Evolutionary conservation across 441 rosid genomes (phyloP).

Genomic region (Eruca vesicaria): DNA sequence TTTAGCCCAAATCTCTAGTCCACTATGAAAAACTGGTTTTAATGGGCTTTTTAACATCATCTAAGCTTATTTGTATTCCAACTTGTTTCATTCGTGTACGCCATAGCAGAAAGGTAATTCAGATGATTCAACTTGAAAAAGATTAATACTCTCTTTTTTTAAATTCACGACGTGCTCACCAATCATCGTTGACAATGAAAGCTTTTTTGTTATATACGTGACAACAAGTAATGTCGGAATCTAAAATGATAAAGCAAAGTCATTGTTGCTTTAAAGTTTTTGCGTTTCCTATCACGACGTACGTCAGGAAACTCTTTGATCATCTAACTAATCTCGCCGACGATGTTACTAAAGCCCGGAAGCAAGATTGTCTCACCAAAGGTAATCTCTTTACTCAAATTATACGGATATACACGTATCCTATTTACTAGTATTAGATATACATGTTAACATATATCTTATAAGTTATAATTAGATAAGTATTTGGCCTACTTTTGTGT

Average conservation of each 20-base stretch:
- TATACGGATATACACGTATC: not conserved
- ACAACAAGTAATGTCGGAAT: constrained; percentile 17
- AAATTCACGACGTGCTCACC: constrained; percentile 22
- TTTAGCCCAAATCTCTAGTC: not conserved
- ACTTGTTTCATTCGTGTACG: not conserved
- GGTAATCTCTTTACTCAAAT: constrained; percentile 12
- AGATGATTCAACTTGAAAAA: not conserved
- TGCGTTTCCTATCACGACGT: not conserved
- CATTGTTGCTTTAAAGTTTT: not conserved
- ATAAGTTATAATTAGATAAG: not conserved
- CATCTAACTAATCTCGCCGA: not conserved
- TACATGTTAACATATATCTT: not conserved
- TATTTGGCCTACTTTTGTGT: not conserved
- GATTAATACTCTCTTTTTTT: not conserved
- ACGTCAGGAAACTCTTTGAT: constrained; percentile 8
- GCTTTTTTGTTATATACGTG: constrained; percentile 16
- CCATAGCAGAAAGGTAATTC: constrained; percentile 2
- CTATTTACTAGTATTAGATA: not conserved
- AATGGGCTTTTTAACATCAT: not conserved
- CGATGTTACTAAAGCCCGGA: constrained; percentile 19
- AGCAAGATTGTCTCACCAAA: constrained; percentile 14
- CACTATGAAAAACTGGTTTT: not conserved
- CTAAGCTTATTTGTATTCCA: not conserved
- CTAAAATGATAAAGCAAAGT: constrained; percentile 21
- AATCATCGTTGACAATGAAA: not conserved